These are phyloP conservation scores for Debaryomyces psychrophilus DNA, from an alignment of 1,139 yeast species.

Conservation along the genomic window DNA sequence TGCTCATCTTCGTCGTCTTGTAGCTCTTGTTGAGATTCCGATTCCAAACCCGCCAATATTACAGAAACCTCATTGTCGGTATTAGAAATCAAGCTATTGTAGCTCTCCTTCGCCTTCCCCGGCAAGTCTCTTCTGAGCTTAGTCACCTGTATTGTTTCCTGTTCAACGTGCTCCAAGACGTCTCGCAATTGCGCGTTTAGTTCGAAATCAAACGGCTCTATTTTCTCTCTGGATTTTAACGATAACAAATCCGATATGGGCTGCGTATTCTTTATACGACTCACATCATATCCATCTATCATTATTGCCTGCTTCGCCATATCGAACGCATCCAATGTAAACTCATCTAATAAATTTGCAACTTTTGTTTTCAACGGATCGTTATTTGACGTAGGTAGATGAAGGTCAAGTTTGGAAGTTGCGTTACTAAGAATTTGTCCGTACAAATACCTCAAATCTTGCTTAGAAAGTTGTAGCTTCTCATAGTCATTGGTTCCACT, in stretches of 20 bases:
- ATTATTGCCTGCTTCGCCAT: conserved; percentile 52
- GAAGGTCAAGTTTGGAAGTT: conserved; percentile 46
- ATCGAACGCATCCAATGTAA: conserved; percentile 53
- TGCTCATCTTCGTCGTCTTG: conserved; percentile 19
- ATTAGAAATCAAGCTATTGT: conserved; percentile 29
- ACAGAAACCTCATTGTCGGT: conserved; percentile 39
- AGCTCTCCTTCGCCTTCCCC: conserved; percentile 28
- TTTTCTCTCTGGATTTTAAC: conserved; percentile 40
- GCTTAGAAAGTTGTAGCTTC: conserved; percentile 50
- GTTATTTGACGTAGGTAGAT: conserved; percentile 47
- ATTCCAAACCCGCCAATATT: conserved; percentile 26
- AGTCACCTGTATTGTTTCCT: conserved; percentile 56
- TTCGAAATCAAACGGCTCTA: conserved; percentile 66
- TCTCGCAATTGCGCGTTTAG: conserved; percentile 57
- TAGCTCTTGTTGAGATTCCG: conserved; percentile 15
- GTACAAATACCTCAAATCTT: conserved; percentile 54
- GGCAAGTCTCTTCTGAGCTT: conserved; percentile 59
- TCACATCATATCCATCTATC: conserved; percentile 49
- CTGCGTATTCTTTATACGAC: conserved; percentile 14
- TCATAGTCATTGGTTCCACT: conserved; percentile 30
- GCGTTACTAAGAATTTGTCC: conserved; percentile 42
- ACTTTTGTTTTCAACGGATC: conserved; percentile 53
- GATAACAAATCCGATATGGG: conserved; percentile 31
- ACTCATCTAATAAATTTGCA: conserved; percentile 45
- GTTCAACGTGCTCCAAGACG: conserved; percentile 58